Base-by-base conservation (phyloP, 2,329 filamentous ascomycete genomes). In the Davidsoniella australis region DNA sequence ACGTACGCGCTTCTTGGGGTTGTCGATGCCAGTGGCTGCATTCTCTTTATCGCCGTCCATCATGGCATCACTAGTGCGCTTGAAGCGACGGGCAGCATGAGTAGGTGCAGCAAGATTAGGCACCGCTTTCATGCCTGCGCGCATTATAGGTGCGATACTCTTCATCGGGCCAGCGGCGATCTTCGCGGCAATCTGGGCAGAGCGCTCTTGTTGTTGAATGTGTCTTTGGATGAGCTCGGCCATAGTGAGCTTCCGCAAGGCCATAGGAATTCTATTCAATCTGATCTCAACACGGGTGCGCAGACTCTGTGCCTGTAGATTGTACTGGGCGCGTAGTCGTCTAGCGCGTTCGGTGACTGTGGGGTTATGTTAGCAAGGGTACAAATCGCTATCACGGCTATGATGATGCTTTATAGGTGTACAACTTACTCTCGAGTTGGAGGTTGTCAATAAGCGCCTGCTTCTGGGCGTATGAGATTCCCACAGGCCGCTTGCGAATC, bases 221-320 rank as follows among this genome's bases (percentile, higher is more conserved):
- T 67, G 67, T 56, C 68, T 76, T 45, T 64, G 60, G 10, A 88
- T 62, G 7, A 96, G 70, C 41, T 94, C 88, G 50, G 79, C 78
- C 72, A 98, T 89, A 51, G 77, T 93, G 54, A 78, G 72, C 59
- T 82, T 84, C 53, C 89, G 80, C 55, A 94, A 67, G 14, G 80
- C 73, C 57, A 78, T 75, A 6, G 91, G 91, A 47, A 96, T 91
- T 48, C 91, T 80, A 61, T 95, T 94, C 62, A 96, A 75, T 65
- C 91, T 84, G 66, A 94, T 83, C 64, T 95, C 88, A 47, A 98
- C 81, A 54, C 89, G 81, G 53, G 86, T 80, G 54, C 83, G 77
- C 38, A 96, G 73, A 54, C 84, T 84, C 62, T 89, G 83, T 18
- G 87, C 84, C 64, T 94, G 88, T 8, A 93, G 73, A 52, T 82